Evolutionary conservation across 352 stramenopile genomes (phyloP).

Genomic region (Phytophthora pseudosyringae): DNA sequence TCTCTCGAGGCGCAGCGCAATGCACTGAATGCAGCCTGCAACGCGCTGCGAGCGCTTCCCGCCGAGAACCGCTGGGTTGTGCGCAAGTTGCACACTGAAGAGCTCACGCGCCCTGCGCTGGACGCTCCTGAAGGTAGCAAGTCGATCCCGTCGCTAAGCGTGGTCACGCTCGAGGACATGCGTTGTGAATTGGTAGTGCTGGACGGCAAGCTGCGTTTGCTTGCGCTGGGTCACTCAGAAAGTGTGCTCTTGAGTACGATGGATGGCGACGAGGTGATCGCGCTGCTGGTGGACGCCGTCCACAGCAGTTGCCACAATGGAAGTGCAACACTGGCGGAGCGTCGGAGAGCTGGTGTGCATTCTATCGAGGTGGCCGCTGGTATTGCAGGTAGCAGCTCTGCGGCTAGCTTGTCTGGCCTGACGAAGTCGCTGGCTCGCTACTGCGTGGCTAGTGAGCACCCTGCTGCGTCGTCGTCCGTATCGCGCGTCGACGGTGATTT

Average conservation of each 20-base stretch:
- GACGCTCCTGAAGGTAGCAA: slow-evolving; percentile 15
- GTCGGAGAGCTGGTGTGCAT: slow-evolving; percentile 48
- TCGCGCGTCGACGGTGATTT: slow-evolving; percentile 42
- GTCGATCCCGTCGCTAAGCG: slow-evolving; percentile 41
- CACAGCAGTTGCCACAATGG: slow-evolving; percentile 32
- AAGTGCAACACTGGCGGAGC: slow-evolving; percentile 46
- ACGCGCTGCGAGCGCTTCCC: slow-evolving; percentile 49
- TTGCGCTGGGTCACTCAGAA: slow-evolving; percentile 58
- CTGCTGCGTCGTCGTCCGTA: slow-evolving; percentile 29
- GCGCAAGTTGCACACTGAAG: slow-evolving; percentile 73
- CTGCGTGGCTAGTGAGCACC: slow-evolving; percentile 59
- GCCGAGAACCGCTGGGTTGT: slow-evolving; percentile 68
- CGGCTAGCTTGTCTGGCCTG: slow-evolving; percentile 40
- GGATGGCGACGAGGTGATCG: slow-evolving; percentile 59
- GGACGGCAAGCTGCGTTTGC: slow-evolving; percentile 67
- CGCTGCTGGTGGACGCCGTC: slow-evolving; percentile 59
- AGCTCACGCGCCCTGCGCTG: slow-evolving; percentile 33
- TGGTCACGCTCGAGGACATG: slow-evolving; percentile 73
- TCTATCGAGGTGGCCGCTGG: slow-evolving; percentile 62
- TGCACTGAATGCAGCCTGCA: slow-evolving; percentile 57
- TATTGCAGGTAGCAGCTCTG: slow-evolving; percentile 38
- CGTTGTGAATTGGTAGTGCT: slow-evolving; percentile 60
- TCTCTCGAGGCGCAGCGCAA: slow-evolving; percentile 69
- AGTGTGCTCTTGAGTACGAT: slow-evolving; percentile 67
- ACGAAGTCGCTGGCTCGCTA: slow-evolving; percentile 75